Conservation (phyloP, 2,329 filamentous ascomycete genomes). For the Sporothrix inflata region DNA sequence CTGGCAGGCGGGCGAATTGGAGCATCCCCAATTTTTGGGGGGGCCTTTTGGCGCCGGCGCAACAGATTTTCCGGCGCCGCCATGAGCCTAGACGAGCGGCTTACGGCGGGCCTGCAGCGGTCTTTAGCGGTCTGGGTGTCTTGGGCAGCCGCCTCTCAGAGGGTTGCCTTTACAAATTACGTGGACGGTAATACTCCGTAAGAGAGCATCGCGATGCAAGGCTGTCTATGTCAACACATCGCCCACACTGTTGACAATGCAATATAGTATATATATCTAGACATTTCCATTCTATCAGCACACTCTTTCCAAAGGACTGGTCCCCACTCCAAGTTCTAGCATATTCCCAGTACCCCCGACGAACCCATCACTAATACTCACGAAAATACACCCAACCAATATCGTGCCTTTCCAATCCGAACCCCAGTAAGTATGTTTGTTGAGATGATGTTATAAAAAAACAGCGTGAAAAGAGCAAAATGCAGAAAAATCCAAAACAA, state of each 20-base stretch:
- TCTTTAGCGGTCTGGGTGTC: not conserved
- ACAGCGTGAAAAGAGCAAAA: not conserved
- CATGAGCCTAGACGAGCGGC: not conserved
- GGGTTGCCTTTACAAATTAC: not conserved
- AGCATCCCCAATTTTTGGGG: constrained; percentile 35
- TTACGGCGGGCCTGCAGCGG: not conserved
- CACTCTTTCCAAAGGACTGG: constrained; percentile 19
- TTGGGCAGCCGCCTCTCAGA: not conserved
- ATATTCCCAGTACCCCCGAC: not conserved
- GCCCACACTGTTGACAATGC: not conserved
- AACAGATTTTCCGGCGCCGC: constrained; percentile 35
- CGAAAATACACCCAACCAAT: not conserved
- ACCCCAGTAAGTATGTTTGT: constrained; percentile 9
- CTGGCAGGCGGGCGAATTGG: constrained; percentile 1
- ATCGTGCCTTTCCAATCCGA: not conserved
- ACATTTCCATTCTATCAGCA: constrained; percentile 22
- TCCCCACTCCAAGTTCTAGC: constrained; percentile 22
- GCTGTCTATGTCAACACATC: not conserved
- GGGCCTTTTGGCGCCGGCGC: constrained; percentile 32
- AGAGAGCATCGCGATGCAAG: not conserved
- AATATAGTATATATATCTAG: constrained; percentile 16
- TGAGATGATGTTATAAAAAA: constrained; percentile 3
- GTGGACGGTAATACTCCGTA: no score
- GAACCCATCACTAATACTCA: not conserved
- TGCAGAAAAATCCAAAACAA: not conserved